Percentiles rank a stretch among this genome's conserved stretches.
These are phyloP conservation scores for Aspergillus glaucus DNA, from an alignment of 2,329 filamentous ascomycete species.

Conservation along the genomic window DNA sequence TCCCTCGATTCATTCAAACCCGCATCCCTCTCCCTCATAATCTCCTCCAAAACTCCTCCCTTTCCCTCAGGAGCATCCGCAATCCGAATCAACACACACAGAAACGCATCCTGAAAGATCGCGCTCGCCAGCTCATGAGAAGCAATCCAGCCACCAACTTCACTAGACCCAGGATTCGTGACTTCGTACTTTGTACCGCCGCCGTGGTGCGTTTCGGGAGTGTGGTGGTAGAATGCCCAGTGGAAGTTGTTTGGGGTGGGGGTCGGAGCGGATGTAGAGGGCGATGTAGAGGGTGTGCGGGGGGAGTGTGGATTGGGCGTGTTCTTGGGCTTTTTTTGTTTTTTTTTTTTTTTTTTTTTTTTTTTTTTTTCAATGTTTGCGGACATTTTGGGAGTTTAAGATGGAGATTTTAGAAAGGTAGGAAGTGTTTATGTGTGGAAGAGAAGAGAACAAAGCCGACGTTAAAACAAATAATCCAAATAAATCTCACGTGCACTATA, in stretches of 20 bases:
- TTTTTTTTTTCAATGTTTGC: not conserved
- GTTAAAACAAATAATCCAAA: not conserved
- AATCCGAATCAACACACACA: not conserved
- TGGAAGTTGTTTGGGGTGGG: constrained; percentile 16
- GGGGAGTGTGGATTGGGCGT: not conserved
- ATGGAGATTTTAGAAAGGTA: not conserved
- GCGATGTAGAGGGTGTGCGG: constrained; percentile 17
- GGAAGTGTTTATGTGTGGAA: not conserved
- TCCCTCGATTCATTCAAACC: not conserved
- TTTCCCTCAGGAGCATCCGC: not conserved
- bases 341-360: too few species aligned
- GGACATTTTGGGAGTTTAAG: not conserved
- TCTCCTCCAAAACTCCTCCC: not conserved
- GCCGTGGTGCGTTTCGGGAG: not conserved
- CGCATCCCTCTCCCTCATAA: not conserved
- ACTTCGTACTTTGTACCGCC: not conserved
- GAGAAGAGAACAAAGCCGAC: not conserved
- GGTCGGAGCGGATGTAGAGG: constrained; percentile 20
- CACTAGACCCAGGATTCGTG: not conserved
- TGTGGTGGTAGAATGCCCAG: constrained; percentile 24
- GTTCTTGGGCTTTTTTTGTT: not conserved
- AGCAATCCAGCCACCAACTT: too few species aligned
- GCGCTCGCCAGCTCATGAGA: too few species aligned
- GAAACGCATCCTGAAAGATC: not conserved
- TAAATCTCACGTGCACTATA: not conserved